These are phyloP conservation scores for Oehlia diaphana DNA, from an alignment of 192 early-diverging fungal genomes.

Conservation along the genomic window DNA sequence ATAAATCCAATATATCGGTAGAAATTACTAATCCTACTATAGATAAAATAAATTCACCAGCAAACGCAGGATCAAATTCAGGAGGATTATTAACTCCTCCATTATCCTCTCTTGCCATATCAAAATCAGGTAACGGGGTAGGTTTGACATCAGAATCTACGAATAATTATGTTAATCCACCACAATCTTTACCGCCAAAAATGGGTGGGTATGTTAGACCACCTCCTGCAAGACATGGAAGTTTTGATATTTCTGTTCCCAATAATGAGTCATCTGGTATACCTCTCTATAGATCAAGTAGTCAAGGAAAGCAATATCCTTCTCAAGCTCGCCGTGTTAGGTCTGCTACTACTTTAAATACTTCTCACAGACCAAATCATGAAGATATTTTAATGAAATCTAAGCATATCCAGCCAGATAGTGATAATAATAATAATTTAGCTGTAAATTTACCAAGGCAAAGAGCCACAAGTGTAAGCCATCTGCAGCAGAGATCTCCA, in stretches of 20 bases:
- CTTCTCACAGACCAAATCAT: slow-evolving; percentile 21
- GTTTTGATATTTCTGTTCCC: not conserved
- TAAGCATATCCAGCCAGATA: slow-evolving; percentile 32
- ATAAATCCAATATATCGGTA: not conserved
- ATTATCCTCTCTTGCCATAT: not conserved
- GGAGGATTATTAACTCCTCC: slow-evolving; percentile 17
- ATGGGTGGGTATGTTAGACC: not conserved
- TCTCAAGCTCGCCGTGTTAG: slow-evolving; percentile 28
- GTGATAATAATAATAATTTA: slow-evolving; percentile 3
- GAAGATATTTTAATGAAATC: slow-evolving; percentile 48
- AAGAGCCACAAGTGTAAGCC: slow-evolving; percentile 2
- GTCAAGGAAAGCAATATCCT: slow-evolving; percentile 14
- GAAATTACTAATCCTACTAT: not conserved
- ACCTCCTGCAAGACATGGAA: slow-evolving; percentile 2
- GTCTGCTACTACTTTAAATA: slow-evolving; percentile 48
- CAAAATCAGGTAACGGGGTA: slow-evolving; percentile 1
- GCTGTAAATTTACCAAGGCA: not conserved
- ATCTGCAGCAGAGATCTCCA: not conserved
- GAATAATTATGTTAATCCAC: not conserved
- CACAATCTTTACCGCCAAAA: not conserved
- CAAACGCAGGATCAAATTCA: slow-evolving; percentile 3
- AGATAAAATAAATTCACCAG: not conserved
- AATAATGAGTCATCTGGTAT: not conserved
- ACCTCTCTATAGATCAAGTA: slow-evolving; percentile 5
- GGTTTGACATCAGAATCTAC: not conserved